phyloP scores from a whole-genome alignment of 768 basidiomycete genomes.

The Lactarius sp. region DNA sequence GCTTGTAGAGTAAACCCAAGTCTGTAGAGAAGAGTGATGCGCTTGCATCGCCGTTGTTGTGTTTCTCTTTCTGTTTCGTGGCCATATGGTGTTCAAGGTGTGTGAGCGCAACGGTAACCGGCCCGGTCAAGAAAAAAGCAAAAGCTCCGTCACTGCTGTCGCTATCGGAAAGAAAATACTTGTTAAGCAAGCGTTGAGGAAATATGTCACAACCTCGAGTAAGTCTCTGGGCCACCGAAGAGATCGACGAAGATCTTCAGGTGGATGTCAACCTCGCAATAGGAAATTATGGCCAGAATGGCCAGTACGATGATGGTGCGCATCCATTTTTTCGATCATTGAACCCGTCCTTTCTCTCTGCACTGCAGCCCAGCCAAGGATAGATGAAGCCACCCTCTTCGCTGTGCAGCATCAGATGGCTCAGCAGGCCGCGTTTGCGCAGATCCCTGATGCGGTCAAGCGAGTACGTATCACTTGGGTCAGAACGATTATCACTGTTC shows the following conservation, averaged over 20 bases:
- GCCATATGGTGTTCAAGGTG: background rate
- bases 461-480: slow-evolving; percentile 45
- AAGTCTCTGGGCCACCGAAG: slow-evolving; percentile 73
- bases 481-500: background rate
- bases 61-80: slow-evolving; percentile 16
- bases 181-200: no score
- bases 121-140: slow-evolving; percentile 1
- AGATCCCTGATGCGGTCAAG: slow-evolving; percentile 87
- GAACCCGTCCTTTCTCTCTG: background rate
- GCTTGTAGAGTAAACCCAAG: slow-evolving; percentile 27
- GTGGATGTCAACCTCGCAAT: slow-evolving; percentile 66
- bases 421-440: slow-evolving; percentile 74
- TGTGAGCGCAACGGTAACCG: background rate
- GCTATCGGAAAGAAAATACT: no score
- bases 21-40: slow-evolving; percentile 27
- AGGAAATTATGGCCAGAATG: slow-evolving; percentile 64
- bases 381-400: slow-evolving; percentile 64
- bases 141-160: no score
- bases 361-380: slow-evolving; percentile 46
- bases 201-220: slow-evolving; percentile 61
- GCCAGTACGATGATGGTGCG: slow-evolving; percentile 62
- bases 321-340: background rate
- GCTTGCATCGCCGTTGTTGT: background rate
- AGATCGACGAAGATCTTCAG: slow-evolving; percentile 69
- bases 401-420: slow-evolving; percentile 82